Percentiles rank a stretch among this genome's conserved stretches.
phyloP scores from a whole-genome alignment of 108 stramenopile species.

The Schizochytrium sp. region DNA sequence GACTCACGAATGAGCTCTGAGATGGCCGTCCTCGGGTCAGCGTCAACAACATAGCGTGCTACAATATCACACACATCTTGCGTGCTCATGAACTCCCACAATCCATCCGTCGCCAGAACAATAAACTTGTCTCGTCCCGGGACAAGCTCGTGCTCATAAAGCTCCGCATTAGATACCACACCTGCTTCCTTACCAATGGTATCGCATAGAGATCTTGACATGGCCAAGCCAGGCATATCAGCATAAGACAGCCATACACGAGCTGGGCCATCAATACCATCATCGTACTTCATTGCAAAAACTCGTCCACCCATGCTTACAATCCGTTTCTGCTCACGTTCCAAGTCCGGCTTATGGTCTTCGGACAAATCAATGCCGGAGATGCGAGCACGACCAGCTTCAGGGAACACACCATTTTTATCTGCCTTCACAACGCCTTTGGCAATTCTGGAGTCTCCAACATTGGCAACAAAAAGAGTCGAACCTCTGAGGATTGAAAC shows the following conservation, averaged over 20 bases:
- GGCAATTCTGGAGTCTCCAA: conserved; percentile 92
- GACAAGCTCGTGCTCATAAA: conserved; percentile 77
- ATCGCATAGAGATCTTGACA: conserved; percentile 96
- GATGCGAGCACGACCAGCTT: conserved; percentile 78
- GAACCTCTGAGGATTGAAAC: conserved; percentile 91
- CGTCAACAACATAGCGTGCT: conserved; percentile 67
- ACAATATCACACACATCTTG: conserved; percentile 92
- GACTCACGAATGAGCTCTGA: conserved; percentile 90
- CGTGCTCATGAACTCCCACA: conserved; percentile 96
- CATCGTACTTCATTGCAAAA: conserved; percentile 98
- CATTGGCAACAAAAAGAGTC: conserved; percentile 88
- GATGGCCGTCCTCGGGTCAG: conserved; percentile 89
- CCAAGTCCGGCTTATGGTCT: conserved; percentile 98
- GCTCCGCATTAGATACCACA: conserved; percentile 95
- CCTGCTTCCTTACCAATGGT: conserved; percentile 96
- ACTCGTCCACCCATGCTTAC: conserved; percentile 91
- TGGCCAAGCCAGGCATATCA: conserved; percentile 98
- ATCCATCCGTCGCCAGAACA: conserved; percentile 94
- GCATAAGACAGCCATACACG: conserved; percentile 98
- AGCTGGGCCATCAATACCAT: conserved; percentile 97
- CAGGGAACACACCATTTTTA: conserved; percentile 2
- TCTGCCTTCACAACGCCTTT: background rate
- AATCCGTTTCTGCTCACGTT: conserved; percentile 95
- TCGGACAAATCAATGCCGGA: conserved; percentile 83
- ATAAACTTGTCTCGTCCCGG: conserved; percentile 76